Evolutionary conservation across 1,139 yeast genomes (phyloP).

Genomic region (Pichia cactophila): DNA sequence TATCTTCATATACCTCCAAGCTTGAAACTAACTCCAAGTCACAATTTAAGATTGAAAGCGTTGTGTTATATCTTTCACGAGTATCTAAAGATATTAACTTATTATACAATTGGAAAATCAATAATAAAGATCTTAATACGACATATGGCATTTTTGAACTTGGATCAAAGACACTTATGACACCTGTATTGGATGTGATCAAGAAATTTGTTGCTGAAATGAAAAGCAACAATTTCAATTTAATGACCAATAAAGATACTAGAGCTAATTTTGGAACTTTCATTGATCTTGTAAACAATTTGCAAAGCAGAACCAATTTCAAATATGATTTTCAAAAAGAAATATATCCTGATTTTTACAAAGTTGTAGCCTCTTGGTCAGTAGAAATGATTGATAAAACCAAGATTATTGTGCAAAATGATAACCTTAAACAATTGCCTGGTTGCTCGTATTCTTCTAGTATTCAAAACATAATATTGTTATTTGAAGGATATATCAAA

Average conservation of each 20-base stretch:
- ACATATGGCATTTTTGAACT: constrained; percentile 17
- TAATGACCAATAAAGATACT: constrained; percentile 7
- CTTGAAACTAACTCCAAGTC: not conserved
- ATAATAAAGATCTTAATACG: constrained; percentile 17
- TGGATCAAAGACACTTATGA: constrained; percentile 15
- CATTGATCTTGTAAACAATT: constrained; percentile 17
- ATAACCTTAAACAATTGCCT: constrained; percentile 16
- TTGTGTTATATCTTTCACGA: constrained; percentile 16
- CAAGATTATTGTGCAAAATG: constrained; percentile 18
- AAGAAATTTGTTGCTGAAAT: constrained; percentile 6
- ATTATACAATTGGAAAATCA: constrained; percentile 21
- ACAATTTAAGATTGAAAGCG: constrained; percentile 11
- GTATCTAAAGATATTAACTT: constrained; percentile 20
- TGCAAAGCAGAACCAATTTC: constrained; percentile 17
- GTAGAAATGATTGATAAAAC: constrained; percentile 19
- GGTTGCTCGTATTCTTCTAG: constrained; percentile 24
- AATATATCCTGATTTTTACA: constrained; percentile 19
- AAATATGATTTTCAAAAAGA: constrained; percentile 21
- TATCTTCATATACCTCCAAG: constrained; percentile 6
- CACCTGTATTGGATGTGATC: constrained; percentile 14
- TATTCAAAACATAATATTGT: constrained; percentile 22
- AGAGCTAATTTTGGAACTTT: constrained; percentile 17
- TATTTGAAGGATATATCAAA: constrained; percentile 24
- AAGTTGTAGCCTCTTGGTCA: constrained; percentile 21
- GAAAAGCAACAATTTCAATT: constrained; percentile 6